phyloP scores from a whole-genome alignment of 2,329 filamentous ascomycete genomes.

The Verticillium albo-atrum region DNA sequence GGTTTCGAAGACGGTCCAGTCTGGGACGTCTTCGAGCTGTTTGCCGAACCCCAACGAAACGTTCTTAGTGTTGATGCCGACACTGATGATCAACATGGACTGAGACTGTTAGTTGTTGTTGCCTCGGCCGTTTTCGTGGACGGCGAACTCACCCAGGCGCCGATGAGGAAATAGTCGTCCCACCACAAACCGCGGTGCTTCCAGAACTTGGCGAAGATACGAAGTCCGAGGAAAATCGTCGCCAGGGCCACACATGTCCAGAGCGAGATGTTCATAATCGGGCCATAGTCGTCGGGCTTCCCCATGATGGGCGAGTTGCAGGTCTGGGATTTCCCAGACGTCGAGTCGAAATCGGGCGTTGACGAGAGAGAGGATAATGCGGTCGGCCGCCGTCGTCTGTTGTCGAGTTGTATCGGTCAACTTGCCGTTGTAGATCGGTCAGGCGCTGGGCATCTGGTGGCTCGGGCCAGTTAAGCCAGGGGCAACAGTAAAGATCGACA shows the following conservation, averaged over 20 bases:
- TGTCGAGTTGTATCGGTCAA: neutral
- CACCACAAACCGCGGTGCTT: conserved; percentile 12
- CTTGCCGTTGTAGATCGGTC: neutral
- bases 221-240: conserved; percentile 13
- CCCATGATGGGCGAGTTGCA: neutral
- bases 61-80: conserved; percentile 6
- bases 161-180: conserved; percentile 15
- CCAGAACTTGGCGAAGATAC: conserved; percentile 18
- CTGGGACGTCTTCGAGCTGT: conserved; percentile 8
- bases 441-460: neutral
- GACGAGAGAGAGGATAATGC: neutral
- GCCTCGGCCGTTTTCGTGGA: neutral
- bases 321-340: neutral
- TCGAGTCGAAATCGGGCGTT: neutral
- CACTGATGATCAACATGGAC: conserved; percentile 1
- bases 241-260: conserved; percentile 15
- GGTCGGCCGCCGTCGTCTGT: neutral
- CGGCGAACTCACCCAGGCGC: conserved; percentile 12
- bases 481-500: neutral
- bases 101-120: neutral
- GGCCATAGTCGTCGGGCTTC: conserved; percentile 6
- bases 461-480: neutral
- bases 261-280: conserved; percentile 8
- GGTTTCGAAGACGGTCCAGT: conserved; percentile 4
- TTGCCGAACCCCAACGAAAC: conserved; percentile 12